Percentiles rank a stretch among this genome's conserved stretches.
These are phyloP conservation scores for Paecilomyces variotii DNA, from an alignment of 2,329 filamentous ascomycete species.

Conservation along the genomic window DNA sequence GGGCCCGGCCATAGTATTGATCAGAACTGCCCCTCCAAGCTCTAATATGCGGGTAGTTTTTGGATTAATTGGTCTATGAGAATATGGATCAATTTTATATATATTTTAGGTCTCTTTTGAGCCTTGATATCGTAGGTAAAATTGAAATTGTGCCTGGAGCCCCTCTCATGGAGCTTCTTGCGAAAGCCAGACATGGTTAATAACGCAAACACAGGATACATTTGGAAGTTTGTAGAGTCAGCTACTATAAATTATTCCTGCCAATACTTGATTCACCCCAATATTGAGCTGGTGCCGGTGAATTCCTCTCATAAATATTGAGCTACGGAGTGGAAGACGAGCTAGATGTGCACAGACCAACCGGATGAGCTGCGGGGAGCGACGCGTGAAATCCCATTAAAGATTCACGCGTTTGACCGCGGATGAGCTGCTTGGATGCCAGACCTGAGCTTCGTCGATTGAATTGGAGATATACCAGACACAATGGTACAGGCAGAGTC, in stretches of 20 bases:
- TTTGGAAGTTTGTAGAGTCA: background rate
- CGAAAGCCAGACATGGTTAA: background rate
- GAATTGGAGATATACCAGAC: background rate
- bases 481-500: constrained; percentile 41
- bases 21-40: background rate
- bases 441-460: background rate
- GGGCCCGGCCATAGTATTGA: background rate
- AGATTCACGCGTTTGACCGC: background rate
- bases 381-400: background rate
- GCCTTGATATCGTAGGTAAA: no score
- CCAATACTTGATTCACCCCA: background rate
- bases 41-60: background rate
- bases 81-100: background rate
- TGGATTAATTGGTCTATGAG: background rate
- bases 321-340: background rate
- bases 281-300: background rate
- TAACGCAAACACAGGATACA: background rate
- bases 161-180: background rate
- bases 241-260: background rate
- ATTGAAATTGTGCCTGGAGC: no score
- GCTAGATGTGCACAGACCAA: background rate
- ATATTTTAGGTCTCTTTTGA: no score
- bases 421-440: background rate
- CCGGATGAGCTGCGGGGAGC: background rate
- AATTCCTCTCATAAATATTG: background rate